Conservation (phyloP, 768 basidiomycete species). For the Mycena crocata region DNA sequence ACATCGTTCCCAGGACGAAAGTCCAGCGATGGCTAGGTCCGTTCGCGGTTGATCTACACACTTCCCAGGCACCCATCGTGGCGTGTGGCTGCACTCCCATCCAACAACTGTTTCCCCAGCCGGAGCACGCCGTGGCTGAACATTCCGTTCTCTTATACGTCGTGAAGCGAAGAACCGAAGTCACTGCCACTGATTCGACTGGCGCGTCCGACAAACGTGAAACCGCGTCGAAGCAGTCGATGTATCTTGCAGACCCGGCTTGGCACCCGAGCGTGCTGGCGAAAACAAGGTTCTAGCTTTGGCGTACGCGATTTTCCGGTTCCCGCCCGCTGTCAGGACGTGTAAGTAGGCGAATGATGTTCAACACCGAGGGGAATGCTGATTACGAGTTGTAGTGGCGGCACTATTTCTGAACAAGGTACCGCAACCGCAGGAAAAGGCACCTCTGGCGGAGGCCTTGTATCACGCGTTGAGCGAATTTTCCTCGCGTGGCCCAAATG, state of each 20-base stretch:
- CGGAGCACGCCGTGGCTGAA: background rate
- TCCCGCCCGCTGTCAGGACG: constrained; percentile 42
- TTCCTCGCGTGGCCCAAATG: constrained; percentile 25
- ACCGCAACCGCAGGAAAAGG: constrained; percentile 36
- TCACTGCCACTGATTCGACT: background rate
- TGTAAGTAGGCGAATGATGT: no score
- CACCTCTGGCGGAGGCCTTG: constrained; percentile 37
- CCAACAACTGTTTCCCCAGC: constrained; percentile 27
- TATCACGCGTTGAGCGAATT: constrained; percentile 39
- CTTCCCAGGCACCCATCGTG: constrained; percentile 34
- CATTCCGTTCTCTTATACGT: constrained; percentile 32
- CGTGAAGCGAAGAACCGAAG: constrained; percentile 30
- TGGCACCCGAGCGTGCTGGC: constrained; percentile 38
- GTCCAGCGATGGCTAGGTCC: background rate
- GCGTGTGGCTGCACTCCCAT: constrained; percentile 39
- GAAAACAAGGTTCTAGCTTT: constrained; percentile 37
- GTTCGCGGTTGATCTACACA: constrained; percentile 39
- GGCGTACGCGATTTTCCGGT: constrained; percentile 35
- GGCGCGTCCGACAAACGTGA: constrained; percentile 9
- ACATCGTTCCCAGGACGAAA: background rate
- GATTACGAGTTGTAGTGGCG: constrained; percentile 41
- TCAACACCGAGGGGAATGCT: no score
- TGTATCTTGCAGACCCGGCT: constrained; percentile 28
- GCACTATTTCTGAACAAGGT: constrained; percentile 36
- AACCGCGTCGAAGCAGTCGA: constrained; percentile 31